Evolutionary conservation across 306 rosid genomes (phyloP), one percentile per base, ranked within the genome.

Genomic region (Castanospermum australe): DNA sequence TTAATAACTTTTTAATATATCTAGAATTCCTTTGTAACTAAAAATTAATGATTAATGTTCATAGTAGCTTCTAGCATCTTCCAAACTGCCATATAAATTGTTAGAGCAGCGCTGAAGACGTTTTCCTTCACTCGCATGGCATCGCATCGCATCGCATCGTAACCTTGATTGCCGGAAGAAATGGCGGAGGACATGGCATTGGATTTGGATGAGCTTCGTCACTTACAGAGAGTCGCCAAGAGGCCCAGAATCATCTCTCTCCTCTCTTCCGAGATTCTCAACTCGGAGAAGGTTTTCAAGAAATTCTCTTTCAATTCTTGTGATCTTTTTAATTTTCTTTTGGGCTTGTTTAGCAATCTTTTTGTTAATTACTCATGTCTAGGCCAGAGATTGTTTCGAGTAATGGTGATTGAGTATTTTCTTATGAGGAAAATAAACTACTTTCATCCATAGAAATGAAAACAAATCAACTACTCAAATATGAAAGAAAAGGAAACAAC

Each of bases 121-220:
- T n/a, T n/a, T n/a, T n/a, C n/a, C n/a, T n/a, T n/a, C n/a, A n/a
- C n/a, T n/a, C n/a, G n/a, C n/a, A n/a, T n/a, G n/a, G n/a, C n/a
- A n/a, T 2, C 2, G 11, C 11, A 38, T 38, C 3, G 1, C n/a
- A n/a, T 30, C 4, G n/a, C n/a, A n/a, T 66, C 51, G 30, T 42
- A 1, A 24, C n/a, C 6, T 62, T 32, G 14, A 61, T 8, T 4
- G 30, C 48, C 24, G n/a, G 62, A 57, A 25, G 47, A 71, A 79
- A 96, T 93, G 98, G 96, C 94, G n/a, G 92, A 90, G 0, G 94
- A 91, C 6, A 36, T 87, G 0, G 36, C 89, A 1, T 86, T 87
- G 59, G 99, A 96, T 85, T 87, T 96, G 91, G 92, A 89, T 35
- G 99, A 96, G 88, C 99, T 96, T 76, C 96, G 88, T 32, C 94